These are phyloP conservation scores for Umbelopsis sp. DNA, from an alignment of 371 early-diverging fungal genomes.

Conservation along the genomic window DNA sequence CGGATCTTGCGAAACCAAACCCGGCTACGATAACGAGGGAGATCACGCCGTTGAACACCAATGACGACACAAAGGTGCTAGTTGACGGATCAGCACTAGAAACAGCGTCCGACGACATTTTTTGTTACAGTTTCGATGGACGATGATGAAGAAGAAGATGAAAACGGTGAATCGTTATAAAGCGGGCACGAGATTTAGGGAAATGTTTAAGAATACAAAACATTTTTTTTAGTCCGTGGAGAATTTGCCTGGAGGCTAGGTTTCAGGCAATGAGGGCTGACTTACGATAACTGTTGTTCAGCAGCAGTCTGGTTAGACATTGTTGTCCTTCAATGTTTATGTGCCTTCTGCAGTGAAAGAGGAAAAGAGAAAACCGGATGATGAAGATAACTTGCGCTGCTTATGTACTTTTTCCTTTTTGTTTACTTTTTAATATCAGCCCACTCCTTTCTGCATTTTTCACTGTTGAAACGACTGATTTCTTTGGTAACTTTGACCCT, in stretches of 20 bases:
- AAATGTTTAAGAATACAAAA: not conserved
- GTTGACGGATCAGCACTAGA: constrained; percentile 49
- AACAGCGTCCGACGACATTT: not conserved
- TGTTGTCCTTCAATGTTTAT: not conserved
- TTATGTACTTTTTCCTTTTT: no score
- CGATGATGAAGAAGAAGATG: not conserved
- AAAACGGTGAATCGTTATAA: not conserved
- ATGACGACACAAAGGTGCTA: constrained; percentile 65
- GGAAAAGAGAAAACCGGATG: no score
- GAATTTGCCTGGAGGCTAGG: no score
- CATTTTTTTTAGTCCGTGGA: not conserved
- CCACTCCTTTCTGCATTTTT: no score
- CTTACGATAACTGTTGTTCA: not conserved
- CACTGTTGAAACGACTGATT: no score
- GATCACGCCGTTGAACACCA: constrained; percentile 68
- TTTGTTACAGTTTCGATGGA: no score
- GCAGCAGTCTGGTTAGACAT: not conserved
- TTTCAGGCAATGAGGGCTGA: not conserved
- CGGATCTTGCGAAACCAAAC: constrained; percentile 64
- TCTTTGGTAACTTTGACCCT: no score
- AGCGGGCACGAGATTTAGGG: not conserved
- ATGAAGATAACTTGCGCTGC: no score
- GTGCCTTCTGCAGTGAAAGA: no score
- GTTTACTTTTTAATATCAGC: no score
- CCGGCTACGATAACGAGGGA: constrained; percentile 56